phyloP scores from a whole-genome alignment of 2,329 filamentous ascomycete species.

The Triangularia verruculosa region DNA sequence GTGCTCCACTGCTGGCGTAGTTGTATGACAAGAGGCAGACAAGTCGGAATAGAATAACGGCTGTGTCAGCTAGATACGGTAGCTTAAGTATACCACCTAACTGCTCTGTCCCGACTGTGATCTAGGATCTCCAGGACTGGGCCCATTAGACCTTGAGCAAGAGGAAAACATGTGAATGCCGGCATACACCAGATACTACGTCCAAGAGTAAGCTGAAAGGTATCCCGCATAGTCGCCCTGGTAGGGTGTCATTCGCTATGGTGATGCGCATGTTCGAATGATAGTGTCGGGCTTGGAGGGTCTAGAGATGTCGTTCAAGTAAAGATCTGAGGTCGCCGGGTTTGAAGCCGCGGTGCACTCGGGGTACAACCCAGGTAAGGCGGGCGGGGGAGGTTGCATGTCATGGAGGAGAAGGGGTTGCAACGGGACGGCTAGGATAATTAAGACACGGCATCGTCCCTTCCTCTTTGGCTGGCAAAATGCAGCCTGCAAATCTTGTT shows the following conservation, averaged over 20 bases:
- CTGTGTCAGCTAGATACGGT: not conserved
- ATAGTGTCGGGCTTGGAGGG: not conserved
- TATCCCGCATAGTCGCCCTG: not conserved
- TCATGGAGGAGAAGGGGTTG: not conserved
- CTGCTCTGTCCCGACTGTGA: not conserved
- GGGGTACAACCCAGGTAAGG: not conserved
- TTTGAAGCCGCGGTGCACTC: not conserved
- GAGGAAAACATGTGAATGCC: not conserved
- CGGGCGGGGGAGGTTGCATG: not conserved
- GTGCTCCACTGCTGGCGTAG: not conserved
- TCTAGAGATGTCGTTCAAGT: not conserved
- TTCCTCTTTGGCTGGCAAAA: constrained; percentile 5
- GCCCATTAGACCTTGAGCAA: not conserved
- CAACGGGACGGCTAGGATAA: not conserved
- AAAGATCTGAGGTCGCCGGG: not conserved
- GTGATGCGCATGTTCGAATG: not conserved
- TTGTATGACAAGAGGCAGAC: not conserved
- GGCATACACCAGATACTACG: not conserved
- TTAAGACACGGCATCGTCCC: not conserved
- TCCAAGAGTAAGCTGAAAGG: not conserved
- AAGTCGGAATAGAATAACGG: not conserved
- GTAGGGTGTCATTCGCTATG: not conserved
- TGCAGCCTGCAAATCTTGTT: not conserved
- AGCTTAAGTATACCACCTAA: not conserved
- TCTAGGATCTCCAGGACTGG: not conserved